These are phyloP conservation scores for Brasilioporus rufonigricans DNA, from an alignment of 768 basidiomycete species.

Conservation along the genomic window DNA sequence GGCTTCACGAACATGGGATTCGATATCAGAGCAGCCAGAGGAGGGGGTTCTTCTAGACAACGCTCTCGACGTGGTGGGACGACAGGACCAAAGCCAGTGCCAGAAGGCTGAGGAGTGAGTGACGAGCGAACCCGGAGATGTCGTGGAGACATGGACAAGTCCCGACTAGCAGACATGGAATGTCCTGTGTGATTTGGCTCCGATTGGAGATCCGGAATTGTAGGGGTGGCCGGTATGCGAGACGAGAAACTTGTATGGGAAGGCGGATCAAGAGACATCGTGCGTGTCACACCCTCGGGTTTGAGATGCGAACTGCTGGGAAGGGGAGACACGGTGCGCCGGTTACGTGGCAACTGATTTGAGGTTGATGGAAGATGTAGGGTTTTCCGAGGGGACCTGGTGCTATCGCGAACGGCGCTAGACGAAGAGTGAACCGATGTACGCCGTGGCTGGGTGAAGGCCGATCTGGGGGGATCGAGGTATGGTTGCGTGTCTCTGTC, in stretches of 20 bases:
- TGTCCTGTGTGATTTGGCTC: slow-evolving; percentile 19
- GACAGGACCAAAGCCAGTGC: slow-evolving; percentile 41
- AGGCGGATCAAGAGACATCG: slow-evolving; percentile 75
- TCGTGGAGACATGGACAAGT: slow-evolving; percentile 47
- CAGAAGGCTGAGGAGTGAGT: slow-evolving; percentile 65
- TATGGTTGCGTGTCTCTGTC: slow-evolving; percentile 40
- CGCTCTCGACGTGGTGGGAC: slow-evolving; percentile 39
- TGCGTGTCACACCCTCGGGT: slow-evolving; percentile 43
- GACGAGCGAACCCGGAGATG: slow-evolving; percentile 59
- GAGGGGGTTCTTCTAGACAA: slow-evolving; percentile 68
- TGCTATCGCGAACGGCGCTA: slow-evolving; percentile 20
- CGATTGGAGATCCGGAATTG: slow-evolving; percentile 34
- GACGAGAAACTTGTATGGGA: slow-evolving; percentile 22
- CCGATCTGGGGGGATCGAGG: slow-evolving; percentile 54
- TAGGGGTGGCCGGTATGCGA: slow-evolving; percentile 27
- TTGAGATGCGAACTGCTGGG: slow-evolving; percentile 34
- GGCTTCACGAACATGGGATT: slow-evolving; percentile 72
- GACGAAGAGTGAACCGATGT: slow-evolving; percentile 17
- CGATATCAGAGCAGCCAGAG: slow-evolving; percentile 55
- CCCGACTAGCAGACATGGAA: slow-evolving; percentile 30
- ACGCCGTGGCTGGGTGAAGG: slow-evolving; percentile 34
- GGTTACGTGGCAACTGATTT: slow-evolving; percentile 33
- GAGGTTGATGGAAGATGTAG: slow-evolving; percentile 31
- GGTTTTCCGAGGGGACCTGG: slow-evolving; percentile 30
- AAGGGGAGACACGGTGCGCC: slow-evolving; percentile 44